These are phyloP conservation scores for Oryza australiensis DNA, from an alignment of 176 grass and related monocot genomes.

Conservation along the genomic window DNA sequence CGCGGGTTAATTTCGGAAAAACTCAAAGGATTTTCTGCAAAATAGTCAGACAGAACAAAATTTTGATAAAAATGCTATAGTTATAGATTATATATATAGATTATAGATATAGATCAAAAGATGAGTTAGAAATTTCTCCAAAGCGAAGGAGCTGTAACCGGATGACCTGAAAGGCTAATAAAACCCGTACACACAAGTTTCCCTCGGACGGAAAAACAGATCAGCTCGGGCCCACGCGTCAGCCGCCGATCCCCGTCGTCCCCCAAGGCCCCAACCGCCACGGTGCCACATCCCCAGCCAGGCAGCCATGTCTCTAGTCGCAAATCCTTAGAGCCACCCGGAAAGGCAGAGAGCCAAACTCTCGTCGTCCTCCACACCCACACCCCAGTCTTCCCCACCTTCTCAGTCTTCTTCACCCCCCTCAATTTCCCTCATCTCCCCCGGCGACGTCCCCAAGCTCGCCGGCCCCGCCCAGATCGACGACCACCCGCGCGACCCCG, in stretches of 20 bases:
- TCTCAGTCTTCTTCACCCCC: background rate
- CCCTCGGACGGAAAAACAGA: background rate
- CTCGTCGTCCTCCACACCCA: conserved; percentile 10
- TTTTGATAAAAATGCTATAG: too few species aligned
- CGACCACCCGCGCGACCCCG: background rate
- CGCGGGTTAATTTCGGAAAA: too few species aligned
- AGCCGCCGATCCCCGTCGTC: background rate
- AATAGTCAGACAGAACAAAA: too few species aligned
- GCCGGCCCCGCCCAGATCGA: conserved; percentile 40
- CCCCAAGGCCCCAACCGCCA: too few species aligned
- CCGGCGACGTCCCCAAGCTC: conserved; percentile 50
- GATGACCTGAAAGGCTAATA: too few species aligned
- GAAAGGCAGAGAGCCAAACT: background rate
- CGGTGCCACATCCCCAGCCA: conserved; percentile 32
- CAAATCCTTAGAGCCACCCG: conserved; percentile 51
- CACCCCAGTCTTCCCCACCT: background rate
- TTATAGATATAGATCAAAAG: too few species aligned
- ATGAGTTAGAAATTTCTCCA: too few species aligned
- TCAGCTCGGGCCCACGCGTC: conserved; percentile 14
- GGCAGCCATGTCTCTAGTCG: background rate
- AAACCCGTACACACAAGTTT: background rate
- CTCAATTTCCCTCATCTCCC: conserved; percentile 46
- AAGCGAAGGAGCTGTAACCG: too few species aligned
- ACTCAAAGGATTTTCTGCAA: too few species aligned
- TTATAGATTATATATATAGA: too few species aligned